Evolutionary conservation across 1,284 basidiomycete species (phyloP).

Genomic region (Apiotrichum mycotoxinovorans): DNA sequence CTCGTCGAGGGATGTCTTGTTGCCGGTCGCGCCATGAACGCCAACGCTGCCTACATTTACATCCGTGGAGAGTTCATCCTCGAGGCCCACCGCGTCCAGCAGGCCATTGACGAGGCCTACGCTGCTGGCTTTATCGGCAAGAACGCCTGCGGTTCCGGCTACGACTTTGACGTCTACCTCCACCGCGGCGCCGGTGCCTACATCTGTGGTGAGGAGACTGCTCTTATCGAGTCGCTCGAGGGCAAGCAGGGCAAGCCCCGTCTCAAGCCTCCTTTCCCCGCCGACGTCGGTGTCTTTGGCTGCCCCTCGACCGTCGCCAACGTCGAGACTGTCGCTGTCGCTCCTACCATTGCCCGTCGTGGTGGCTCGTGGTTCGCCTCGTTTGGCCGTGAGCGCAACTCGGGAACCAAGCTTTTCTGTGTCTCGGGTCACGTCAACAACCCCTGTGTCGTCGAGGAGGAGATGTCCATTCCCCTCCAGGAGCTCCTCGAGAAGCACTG

Average conservation of each 20-base stretch:
- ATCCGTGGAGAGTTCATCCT: constrained; percentile 98
- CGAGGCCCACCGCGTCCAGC: constrained; percentile 88
- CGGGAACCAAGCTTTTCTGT: constrained; percentile 94
- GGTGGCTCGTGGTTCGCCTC: constrained; percentile 88
- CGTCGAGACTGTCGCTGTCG: constrained; percentile 96
- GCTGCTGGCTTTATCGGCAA: constrained; percentile 86
- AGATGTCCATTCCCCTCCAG: constrained; percentile 94
- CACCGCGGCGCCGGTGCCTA: constrained; percentile 97
- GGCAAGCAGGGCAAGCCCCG: constrained; percentile 97
- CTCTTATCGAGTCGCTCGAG: constrained; percentile 93
- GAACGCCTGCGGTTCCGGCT: constrained; percentile 88
- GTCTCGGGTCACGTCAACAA: constrained; percentile 97
- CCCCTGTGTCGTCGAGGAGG: constrained; percentile 96
- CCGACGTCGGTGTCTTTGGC: constrained; percentile 94
- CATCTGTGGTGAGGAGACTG: constrained; percentile 98
- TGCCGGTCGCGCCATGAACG: constrained; percentile 97
- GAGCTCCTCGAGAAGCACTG: constrained; percentile 96
- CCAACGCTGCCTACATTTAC: constrained; percentile 92
- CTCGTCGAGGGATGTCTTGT: constrained; percentile 96
- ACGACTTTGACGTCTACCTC: constrained; percentile 92
- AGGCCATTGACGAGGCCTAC: constrained; percentile 94
- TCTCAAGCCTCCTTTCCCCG: constrained; percentile 98
- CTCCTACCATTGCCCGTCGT: constrained; percentile 91
- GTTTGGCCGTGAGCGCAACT: constrained; percentile 89
- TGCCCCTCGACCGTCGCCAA: constrained; percentile 97